These are phyloP conservation scores for Backusella luteola DNA, from an alignment of 192 early-diverging fungal genomes.

Conservation along the genomic window DNA sequence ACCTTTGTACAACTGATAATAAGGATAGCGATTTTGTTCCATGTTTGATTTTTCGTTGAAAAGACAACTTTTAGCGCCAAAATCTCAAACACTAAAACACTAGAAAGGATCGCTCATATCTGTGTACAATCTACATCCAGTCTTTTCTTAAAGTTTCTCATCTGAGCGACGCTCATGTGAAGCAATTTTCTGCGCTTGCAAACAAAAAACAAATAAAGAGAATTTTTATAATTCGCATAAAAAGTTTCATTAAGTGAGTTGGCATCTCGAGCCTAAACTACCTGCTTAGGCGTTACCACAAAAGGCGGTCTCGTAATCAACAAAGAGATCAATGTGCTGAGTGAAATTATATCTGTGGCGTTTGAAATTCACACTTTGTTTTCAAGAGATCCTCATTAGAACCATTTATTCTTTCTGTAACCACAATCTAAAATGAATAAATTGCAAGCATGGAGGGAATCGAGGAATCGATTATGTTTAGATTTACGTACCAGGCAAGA, in stretches of 20 bases:
- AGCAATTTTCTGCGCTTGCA: background rate
- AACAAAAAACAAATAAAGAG: too few relatives aligned
- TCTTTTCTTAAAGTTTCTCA: background rate
- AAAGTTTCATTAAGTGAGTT: background rate
- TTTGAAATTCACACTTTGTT: too few relatives aligned
- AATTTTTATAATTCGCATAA: too few relatives aligned
- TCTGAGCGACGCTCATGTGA: too few relatives aligned
- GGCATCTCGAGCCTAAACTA: background rate
- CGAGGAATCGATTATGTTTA: slow-evolving; percentile 23
- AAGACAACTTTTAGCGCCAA: background rate
- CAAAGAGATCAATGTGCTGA: background rate
- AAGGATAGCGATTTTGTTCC: background rate
- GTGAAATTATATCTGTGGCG: too few relatives aligned
- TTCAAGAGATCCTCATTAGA: background rate
- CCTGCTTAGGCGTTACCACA: background rate
- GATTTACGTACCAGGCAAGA: slow-evolving; percentile 28
- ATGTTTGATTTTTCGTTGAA: background rate
- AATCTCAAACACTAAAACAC: background rate
- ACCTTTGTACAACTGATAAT: too few relatives aligned
- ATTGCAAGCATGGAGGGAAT: slow-evolving; percentile 22
- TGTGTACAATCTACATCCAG: too few relatives aligned
- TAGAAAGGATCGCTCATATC: too few relatives aligned
- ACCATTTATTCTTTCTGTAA: background rate
- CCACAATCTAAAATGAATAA: background rate
- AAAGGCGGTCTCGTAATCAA: background rate